A percentile compares a stretch with the other conserved stretches of the same genome.
Evolutionary conservation across 495 filamentous ascomycete genomes (phyloP).

Genomic region (Penicillium soppii): DNA sequence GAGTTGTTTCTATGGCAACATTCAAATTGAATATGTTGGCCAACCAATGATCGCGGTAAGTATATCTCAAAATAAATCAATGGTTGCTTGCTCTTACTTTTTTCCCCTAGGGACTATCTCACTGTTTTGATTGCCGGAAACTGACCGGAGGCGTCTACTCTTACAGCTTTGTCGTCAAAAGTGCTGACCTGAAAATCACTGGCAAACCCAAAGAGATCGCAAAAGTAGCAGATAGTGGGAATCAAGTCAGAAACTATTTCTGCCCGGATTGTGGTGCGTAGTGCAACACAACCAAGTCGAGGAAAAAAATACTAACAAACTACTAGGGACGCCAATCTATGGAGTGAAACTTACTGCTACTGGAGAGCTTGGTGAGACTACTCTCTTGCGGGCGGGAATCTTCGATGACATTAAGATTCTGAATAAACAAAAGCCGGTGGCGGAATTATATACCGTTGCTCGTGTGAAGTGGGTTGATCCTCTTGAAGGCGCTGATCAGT

Average conservation of each 20-base stretch:
- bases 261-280: conserved; percentile 39
- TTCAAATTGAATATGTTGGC: too few species aligned
- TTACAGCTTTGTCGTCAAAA: conserved; percentile 29
- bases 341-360: conserved; percentile 18
- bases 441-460: conserved; percentile 28
- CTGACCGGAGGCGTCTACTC: conserved; percentile 23
- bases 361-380: conserved; percentile 18
- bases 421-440: conserved; percentile 24
- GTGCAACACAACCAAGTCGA: not conserved
- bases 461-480: conserved; percentile 28
- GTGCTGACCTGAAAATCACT: conserved; percentile 21
- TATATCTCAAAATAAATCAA: too few species aligned
- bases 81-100: too few species aligned
- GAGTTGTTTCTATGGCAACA: too few species aligned
- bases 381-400: conserved; percentile 36
- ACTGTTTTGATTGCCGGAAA: conserved; percentile 43
- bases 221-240: conserved; percentile 38
- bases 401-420: conserved; percentile 28
- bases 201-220: conserved; percentile 32
- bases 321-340: conserved; percentile 37
- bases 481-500: conserved; percentile 30
- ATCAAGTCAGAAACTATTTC: conserved; percentile 33
- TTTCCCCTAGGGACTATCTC: conserved; percentile 31
- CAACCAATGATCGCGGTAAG: too few species aligned
- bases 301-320: conserved; percentile 4